Percentiles rank a stretch among this genome's conserved stretches.
Conservation (phyloP, 1,139 yeast species). For the Kodamaea anthophila region DNA sequence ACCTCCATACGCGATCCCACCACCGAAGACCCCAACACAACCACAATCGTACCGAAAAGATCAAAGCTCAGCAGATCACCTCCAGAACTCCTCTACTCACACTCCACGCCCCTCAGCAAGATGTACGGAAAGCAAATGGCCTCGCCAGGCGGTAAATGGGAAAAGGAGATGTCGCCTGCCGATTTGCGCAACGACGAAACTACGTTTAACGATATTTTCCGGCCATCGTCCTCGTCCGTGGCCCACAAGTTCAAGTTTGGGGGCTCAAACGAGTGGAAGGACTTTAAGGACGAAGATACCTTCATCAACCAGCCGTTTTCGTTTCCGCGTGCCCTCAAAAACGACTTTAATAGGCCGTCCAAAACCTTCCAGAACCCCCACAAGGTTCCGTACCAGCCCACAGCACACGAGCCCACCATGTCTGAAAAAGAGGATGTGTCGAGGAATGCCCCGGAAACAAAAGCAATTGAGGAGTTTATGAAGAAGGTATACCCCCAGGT, state of each 20-base stretch:
- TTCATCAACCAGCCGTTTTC: conserved; percentile 8
- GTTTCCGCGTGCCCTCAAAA: not conserved
- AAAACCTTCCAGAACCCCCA: conserved; percentile 4
- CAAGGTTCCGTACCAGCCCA: conserved; percentile 6
- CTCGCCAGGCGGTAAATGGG: conserved; percentile 1
- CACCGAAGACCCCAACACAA: conserved; percentile 5
- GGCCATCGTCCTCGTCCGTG: conserved; percentile 8
- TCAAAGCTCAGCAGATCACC: conserved; percentile 8
- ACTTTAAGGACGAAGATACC: conserved; percentile 8
- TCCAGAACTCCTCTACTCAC: conserved; percentile 19
- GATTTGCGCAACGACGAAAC: conserved; percentile 12
- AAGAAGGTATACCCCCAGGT: conserved; percentile 6
- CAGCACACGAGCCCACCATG: conserved; percentile 3
- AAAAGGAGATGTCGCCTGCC: no score
- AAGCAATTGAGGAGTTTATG: conserved; percentile 6
- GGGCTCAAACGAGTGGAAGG: conserved; percentile 4
- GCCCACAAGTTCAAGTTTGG: conserved; percentile 1
- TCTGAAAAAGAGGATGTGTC: no score
- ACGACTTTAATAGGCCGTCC: not conserved
- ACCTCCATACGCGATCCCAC: not conserved
- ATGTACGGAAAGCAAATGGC: conserved; percentile 5
- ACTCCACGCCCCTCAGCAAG: conserved; percentile 25
- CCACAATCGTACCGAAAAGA: conserved; percentile 7
- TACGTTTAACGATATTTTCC: conserved; percentile 12
- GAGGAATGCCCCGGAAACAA: not conserved